phyloP scores from a whole-genome alignment of 768 basidiomycete genomes.

The Leccinum disarticulatum region DNA sequence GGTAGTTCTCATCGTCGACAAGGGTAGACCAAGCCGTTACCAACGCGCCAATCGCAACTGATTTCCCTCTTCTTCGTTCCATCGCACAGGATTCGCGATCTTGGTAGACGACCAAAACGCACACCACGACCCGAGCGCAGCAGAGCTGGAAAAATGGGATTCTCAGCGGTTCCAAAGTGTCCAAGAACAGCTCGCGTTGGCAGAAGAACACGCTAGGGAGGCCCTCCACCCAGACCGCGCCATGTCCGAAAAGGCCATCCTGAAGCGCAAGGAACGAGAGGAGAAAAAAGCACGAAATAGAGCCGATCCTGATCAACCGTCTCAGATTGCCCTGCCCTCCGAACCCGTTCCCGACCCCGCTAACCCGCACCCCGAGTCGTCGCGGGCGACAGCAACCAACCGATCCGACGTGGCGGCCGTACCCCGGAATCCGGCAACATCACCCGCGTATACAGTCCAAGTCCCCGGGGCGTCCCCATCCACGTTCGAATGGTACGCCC shows the following conservation, averaged over 20 bases:
- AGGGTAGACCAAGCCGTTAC: slow-evolving; percentile 46
- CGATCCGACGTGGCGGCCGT: slow-evolving; percentile 2
- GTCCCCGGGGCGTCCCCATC: slow-evolving; percentile 63
- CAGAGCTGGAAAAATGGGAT: too few species aligned
- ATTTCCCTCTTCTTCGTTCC: too few species aligned
- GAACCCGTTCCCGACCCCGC: neutral
- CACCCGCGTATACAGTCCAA: slow-evolving; percentile 48
- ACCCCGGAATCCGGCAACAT: slow-evolving; percentile 13
- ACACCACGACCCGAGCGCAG: too few species aligned
- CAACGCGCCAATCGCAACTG: neutral
- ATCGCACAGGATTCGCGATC: too few species aligned
- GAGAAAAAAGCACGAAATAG: slow-evolving; percentile 35
- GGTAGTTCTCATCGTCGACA: slow-evolving; percentile 81
- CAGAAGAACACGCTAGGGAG: slow-evolving; percentile 52
- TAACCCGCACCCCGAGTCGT: slow-evolving; percentile 3
- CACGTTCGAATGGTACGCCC: slow-evolving; percentile 67
- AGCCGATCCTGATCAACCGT: slow-evolving; percentile 7
- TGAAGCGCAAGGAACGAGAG: slow-evolving; percentile 73
- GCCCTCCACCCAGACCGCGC: slow-evolving; percentile 38
- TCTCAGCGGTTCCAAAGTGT: too few species aligned
- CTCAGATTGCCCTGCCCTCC: neutral
- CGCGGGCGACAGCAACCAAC: neutral
- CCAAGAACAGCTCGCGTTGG: too few species aligned
- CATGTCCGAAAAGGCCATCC: slow-evolving; percentile 60
- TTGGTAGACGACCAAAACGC: too few species aligned